phyloP scores from a whole-genome alignment of 2,329 filamentous ascomycete genomes.

The Lachnellula occidentalis region DNA sequence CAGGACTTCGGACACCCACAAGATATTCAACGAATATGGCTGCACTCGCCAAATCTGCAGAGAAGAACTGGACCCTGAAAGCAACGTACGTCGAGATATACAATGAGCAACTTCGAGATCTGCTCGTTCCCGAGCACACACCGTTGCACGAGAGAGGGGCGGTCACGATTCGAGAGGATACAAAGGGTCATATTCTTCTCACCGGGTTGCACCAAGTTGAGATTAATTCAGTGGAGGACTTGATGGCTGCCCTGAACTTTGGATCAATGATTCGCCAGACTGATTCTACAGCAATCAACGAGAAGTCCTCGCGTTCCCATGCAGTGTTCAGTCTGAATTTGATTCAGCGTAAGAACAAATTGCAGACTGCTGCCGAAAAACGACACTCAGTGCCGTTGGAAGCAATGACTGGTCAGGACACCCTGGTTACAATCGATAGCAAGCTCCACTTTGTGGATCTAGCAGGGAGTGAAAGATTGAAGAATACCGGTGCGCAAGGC shows the following conservation, averaged over 20 bases:
- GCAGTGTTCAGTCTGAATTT: slow-evolving; percentile 95
- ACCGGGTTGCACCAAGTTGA: slow-evolving; percentile 84
- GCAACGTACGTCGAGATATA: slow-evolving; percentile 98
- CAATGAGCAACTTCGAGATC: slow-evolving; percentile 90
- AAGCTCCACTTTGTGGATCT: slow-evolving; percentile 98
- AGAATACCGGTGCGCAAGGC: slow-evolving; percentile 93
- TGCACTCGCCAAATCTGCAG: slow-evolving; percentile 33
- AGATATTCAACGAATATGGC: slow-evolving; percentile 59
- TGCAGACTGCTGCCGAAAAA: slow-evolving; percentile 60
- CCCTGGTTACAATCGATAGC: slow-evolving; percentile 84
- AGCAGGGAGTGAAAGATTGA: slow-evolving; percentile 91
- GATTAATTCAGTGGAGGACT: slow-evolving; percentile 86
- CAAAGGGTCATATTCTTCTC: slow-evolving; percentile 88
- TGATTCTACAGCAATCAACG: slow-evolving; percentile 94
- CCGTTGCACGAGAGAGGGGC: slow-evolving; percentile 63
- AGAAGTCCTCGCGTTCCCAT: slow-evolving; percentile 94
- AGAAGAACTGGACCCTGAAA: slow-evolving; percentile 85
- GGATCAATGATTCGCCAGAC: slow-evolving; percentile 94
- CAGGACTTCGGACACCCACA: slow-evolving; percentile 72
- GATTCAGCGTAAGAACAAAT: slow-evolving; percentile 70
- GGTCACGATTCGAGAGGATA: slow-evolving; percentile 91
- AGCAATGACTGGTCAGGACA: slow-evolving; percentile 63
- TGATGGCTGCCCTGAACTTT: slow-evolving; percentile 83
- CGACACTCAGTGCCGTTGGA: slow-evolving; percentile 83
- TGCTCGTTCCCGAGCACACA: slow-evolving; percentile 72